Evolutionary conservation across 805 yeast species (phyloP).

Genomic region (Saccharomycopsis selenospora): DNA sequence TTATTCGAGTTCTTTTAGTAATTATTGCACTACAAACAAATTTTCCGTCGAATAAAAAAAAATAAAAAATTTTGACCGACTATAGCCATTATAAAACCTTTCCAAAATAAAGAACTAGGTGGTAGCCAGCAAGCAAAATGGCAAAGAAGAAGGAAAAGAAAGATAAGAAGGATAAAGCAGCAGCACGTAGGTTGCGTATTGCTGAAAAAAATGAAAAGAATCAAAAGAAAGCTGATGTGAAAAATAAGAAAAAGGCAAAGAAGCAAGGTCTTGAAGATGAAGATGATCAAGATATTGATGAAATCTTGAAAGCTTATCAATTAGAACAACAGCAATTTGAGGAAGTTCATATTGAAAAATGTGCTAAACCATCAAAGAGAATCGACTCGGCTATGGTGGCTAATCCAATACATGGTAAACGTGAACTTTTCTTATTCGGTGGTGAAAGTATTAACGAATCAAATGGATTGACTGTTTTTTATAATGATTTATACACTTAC

Average conservation of each 20-base stretch:
- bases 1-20: too few species aligned
- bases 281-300: constrained; percentile 82
- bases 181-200: constrained; percentile 81
- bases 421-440: constrained; percentile 80
- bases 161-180: constrained; percentile 75
- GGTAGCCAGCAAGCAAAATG: constrained; percentile 48
- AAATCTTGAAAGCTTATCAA: constrained; percentile 68
- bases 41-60: too few species aligned
- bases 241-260: constrained; percentile 66
- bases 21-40: too few species aligned
- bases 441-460: constrained; percentile 62
- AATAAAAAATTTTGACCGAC: too few species aligned
- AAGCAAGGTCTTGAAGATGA: constrained; percentile 72
- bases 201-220: constrained; percentile 79
- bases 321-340: constrained; percentile 73
- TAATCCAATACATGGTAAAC: constrained; percentile 64
- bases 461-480: constrained; percentile 52
- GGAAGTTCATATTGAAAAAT: constrained; percentile 54
- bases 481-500: constrained; percentile 73
- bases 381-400: constrained; percentile 71
- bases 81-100: too few species aligned
- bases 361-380: constrained; percentile 58
- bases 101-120: too few species aligned
- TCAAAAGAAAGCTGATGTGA: constrained; percentile 61
- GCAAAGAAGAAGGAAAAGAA: constrained; percentile 89